Evolutionary conservation across 495 filamentous ascomycete species (phyloP).

Genomic region (Choiromyces venosus): DNA sequence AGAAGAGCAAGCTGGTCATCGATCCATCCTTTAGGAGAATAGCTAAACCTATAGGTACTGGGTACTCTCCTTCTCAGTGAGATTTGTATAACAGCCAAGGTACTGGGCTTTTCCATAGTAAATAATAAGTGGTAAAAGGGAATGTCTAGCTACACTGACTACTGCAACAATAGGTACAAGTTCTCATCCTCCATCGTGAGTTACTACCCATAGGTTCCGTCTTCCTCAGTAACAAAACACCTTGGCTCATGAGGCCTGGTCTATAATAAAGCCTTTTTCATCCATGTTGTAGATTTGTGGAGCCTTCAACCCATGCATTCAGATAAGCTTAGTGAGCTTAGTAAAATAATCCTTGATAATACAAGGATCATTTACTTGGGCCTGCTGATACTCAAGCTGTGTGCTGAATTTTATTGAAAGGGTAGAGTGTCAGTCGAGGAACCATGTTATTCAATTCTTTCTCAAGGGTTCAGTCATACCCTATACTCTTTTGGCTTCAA

Average conservation of each 20-base stretch:
- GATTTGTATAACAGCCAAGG: constrained; percentile 1
- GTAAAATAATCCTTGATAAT: constrained; percentile 6
- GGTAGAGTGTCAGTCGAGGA: constrained; percentile 7
- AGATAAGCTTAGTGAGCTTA: constrained; percentile 1
- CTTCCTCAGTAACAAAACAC: neutral
- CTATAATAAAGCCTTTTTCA: constrained; percentile 13
- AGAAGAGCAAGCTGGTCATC: constrained; percentile 31
- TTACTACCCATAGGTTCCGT: constrained; percentile 5
- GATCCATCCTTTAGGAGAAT: constrained; percentile 34
- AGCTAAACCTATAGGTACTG: constrained; percentile 16
- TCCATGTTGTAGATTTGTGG: constrained; percentile 14
- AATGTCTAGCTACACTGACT: constrained; percentile 5
- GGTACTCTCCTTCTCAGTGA: constrained; percentile 4
- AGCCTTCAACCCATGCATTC: neutral
- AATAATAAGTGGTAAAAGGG: constrained; percentile 6
- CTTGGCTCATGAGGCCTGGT: constrained; percentile 3
- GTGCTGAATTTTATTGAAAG: constrained; percentile 6
- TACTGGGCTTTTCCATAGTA: constrained; percentile 10
- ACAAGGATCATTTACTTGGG: constrained; percentile 3
- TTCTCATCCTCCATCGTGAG: constrained; percentile 11
- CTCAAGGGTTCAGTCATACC: neutral
- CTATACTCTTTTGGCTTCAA: neutral
- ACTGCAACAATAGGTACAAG: constrained; percentile 13
- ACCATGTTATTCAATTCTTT: constrained; percentile 10
- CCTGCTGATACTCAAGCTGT: constrained; percentile 7